Conservation (phyloP, 805 yeast genomes). For the Candida krabiensis region DNA sequence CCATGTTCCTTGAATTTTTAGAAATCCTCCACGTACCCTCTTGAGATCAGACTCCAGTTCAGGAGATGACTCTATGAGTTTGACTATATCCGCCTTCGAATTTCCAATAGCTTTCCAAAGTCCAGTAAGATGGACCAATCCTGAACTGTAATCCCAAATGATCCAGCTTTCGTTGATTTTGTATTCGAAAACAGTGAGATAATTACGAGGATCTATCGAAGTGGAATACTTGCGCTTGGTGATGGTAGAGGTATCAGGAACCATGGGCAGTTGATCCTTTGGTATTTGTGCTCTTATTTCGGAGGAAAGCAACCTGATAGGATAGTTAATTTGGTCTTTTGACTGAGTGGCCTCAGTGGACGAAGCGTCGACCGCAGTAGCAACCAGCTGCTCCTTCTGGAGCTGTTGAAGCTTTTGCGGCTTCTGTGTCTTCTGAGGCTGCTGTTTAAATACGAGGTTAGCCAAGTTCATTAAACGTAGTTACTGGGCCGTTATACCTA, state of each 20-base stretch:
- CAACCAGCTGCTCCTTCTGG: not conserved
- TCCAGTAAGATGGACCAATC: conserved; percentile 85
- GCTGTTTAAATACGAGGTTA: not conserved
- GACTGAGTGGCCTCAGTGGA: conserved; percentile 4
- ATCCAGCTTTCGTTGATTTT: conserved; percentile 68
- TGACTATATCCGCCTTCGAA: conserved; percentile 74
- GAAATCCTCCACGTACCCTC: conserved; percentile 85
- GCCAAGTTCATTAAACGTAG: conserved; percentile 2
- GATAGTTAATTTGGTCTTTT: conserved; percentile 22
- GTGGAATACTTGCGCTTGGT: conserved; percentile 61
- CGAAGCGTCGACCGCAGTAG: not conserved
- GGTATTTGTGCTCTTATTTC: conserved; percentile 16
- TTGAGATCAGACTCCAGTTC: conserved; percentile 60
- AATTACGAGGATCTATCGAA: conserved; percentile 68
- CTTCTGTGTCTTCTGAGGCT: not conserved
- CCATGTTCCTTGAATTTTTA: conserved; percentile 96
- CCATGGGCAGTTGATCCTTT: conserved; percentile 19
- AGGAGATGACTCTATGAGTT: conserved; percentile 65
- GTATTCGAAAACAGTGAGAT: conserved; percentile 71
- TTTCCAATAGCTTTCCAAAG: conserved; percentile 78
- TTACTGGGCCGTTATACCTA: too few relatives aligned
- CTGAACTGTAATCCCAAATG: conserved; percentile 84
- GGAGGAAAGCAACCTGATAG: conserved; percentile 22
- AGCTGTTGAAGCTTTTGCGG: not conserved
- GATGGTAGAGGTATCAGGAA: conserved; percentile 22